These are phyloP conservation scores for Delonix regia DNA, from an alignment of 306 rosid species.

Conservation along the genomic window DNA sequence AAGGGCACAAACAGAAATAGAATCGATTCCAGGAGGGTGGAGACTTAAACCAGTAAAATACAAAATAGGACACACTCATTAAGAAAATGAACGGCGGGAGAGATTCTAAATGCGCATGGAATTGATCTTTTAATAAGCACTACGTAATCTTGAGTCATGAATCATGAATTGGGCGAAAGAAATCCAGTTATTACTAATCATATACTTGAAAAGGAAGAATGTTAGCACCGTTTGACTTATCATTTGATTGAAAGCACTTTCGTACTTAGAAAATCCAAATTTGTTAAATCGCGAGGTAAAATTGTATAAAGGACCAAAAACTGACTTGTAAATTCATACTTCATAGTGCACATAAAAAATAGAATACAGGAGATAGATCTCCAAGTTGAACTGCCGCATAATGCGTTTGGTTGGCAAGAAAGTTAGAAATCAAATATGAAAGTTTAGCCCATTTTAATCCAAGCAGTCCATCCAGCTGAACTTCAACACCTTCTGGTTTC, in stretches of 20 bases:
- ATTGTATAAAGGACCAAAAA: conserved; percentile 13
- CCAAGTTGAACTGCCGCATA: conserved; percentile 26
- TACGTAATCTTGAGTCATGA: not conserved
- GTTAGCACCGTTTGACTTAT: not conserved
- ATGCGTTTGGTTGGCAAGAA: conserved; percentile 22
- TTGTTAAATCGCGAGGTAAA: not conserved
- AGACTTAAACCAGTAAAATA: not conserved
- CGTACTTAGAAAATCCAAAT: not conserved
- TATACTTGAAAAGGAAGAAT: not conserved
- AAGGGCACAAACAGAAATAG: not conserved
- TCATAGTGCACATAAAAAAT: conserved; percentile 11
- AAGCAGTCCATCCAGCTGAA: conserved; percentile 31
- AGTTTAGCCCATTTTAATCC: conserved; percentile 26
- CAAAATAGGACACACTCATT: not conserved
- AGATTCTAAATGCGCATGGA: conserved; percentile 13
- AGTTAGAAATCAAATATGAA: not conserved
- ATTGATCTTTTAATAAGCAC: not conserved
- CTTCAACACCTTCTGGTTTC: conserved; percentile 19
- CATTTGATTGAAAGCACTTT: not conserved
- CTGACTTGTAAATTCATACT: conserved; percentile 15
- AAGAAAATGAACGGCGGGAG: not conserved
- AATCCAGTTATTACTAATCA: not conserved
- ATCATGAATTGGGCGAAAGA: conserved; percentile 2
- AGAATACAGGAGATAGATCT: conserved; percentile 45
- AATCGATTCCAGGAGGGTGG: not conserved